Percentiles rank a stretch among this genome's conserved stretches.
Evolutionary conservation across 768 basidiomycete genomes (phyloP).

Genomic region (Hygrocybe punicea): DNA sequence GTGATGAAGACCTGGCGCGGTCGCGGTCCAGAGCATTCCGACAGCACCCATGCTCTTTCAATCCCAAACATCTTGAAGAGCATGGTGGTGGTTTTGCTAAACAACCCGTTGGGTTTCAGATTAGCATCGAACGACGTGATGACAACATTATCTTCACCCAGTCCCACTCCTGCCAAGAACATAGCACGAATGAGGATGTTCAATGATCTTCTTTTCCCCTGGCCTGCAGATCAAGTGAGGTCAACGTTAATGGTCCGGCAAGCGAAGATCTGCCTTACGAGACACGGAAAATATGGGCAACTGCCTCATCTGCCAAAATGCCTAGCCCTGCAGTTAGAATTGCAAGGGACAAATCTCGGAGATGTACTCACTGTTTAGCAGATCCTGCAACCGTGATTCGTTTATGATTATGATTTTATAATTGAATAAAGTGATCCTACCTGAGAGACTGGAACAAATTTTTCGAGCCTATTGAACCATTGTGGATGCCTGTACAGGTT

Average conservation of each 20-base stretch:
- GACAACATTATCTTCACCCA: slow-evolving; percentile 43
- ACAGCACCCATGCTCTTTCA: slow-evolving; percentile 50
- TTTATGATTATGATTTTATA: too few species aligned
- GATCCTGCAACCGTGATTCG: too few species aligned
- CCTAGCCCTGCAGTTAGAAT: too few species aligned
- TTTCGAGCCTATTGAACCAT: too few species aligned
- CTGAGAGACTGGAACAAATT: too few species aligned
- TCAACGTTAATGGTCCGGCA: background rate
- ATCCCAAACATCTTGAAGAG: slow-evolving; percentile 72
- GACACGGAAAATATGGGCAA: too few species aligned
- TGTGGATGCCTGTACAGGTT: too few species aligned
- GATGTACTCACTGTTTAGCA: too few species aligned
- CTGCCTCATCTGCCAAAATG: too few species aligned
- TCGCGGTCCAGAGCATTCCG: slow-evolving; percentile 28
- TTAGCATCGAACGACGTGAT: too few species aligned
- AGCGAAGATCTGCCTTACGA: background rate
- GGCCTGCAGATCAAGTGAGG: slow-evolving; percentile 26
- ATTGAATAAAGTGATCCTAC: too few species aligned
- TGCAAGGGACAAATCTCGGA: too few species aligned
- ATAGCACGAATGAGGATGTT: slow-evolving; percentile 58
- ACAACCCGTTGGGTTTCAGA: background rate
- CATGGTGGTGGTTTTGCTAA: slow-evolving; percentile 74
- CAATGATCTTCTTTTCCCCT: slow-evolving; percentile 54
- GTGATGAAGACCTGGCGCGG: slow-evolving; percentile 73
- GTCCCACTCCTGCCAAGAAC: slow-evolving; percentile 72